Percentiles rank a stretch among this genome's conserved stretches.
Conservation (phyloP, 345 rosid genomes). For the Moricandia moricandioides region DNA sequence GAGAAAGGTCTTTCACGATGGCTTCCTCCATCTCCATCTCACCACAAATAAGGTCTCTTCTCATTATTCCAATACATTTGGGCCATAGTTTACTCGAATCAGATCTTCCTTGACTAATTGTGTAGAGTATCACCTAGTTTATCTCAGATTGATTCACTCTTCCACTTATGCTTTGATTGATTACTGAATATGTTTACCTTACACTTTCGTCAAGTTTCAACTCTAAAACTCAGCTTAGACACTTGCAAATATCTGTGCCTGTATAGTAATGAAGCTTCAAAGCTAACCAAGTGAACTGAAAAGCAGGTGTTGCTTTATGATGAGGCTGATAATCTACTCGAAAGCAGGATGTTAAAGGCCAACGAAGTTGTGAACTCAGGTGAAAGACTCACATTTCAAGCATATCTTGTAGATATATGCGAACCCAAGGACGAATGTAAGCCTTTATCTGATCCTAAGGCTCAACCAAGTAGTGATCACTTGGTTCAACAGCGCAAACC, state of each 20-base stretch:
- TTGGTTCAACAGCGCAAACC: constrained; percentile 29
- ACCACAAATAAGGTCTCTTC: constrained; percentile 53
- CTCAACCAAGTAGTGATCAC: constrained; percentile 5
- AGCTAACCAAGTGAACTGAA: constrained; percentile 8
- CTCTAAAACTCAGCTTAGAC: too few species aligned
- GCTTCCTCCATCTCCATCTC: constrained; percentile 55
- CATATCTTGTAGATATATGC: constrained; percentile 67
- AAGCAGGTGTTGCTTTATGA: constrained; percentile 72
- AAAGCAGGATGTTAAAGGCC: constrained; percentile 60
- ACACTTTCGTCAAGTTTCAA: too few species aligned
- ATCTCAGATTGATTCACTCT: background rate
- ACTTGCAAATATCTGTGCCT: too few species aligned
- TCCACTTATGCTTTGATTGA: background rate
- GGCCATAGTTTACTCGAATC: too few species aligned
- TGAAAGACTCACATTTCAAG: constrained; percentile 55
- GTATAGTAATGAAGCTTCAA: background rate
- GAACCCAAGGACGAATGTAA: constrained; percentile 45
- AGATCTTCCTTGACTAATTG: background rate
- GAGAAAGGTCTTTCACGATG: constrained; percentile 79
- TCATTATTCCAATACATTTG: background rate
- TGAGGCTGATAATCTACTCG: constrained; percentile 64
- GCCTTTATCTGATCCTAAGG: constrained; percentile 21
- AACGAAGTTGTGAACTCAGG: constrained; percentile 55
- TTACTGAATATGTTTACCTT: background rate
- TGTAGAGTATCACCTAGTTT: background rate